Evolutionary conservation across 139 green algal species (phyloP).

Genomic region (Coelastrella sp.): DNA sequence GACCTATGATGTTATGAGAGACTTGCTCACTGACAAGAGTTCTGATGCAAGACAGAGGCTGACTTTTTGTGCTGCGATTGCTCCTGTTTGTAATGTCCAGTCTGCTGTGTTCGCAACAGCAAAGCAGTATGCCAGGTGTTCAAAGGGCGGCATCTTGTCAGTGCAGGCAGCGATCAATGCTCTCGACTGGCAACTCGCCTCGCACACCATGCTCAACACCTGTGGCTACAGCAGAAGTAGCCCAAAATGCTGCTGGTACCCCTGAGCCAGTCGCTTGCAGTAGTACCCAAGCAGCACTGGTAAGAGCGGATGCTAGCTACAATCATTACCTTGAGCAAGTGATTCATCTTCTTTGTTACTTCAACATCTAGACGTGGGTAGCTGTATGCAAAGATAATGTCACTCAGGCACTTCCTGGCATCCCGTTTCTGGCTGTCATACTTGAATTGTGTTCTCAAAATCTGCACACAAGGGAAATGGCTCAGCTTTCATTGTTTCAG

Average conservation of each 20-base stretch:
- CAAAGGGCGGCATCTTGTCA: neutral
- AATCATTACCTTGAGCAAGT: slow-evolving; percentile 93
- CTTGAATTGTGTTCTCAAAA: slow-evolving; percentile 99
- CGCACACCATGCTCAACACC: neutral
- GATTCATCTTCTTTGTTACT: slow-evolving; percentile 99
- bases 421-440: neutral
- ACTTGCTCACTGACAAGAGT: too few relatives aligned
- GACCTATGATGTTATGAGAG: too few relatives aligned
- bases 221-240: neutral
- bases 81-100: too few relatives aligned
- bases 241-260: neutral
- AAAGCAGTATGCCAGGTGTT: too few relatives aligned
- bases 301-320: too few relatives aligned
- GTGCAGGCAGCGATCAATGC: neutral
- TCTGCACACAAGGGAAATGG: slow-evolving; percentile 59
- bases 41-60: too few relatives aligned
- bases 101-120: too few relatives aligned
- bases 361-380: slow-evolving; percentile 98
- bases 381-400: slow-evolving; percentile 86
- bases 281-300: too few relatives aligned
- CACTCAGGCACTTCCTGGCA: slow-evolving; percentile 33
- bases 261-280: neutral
- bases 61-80: too few relatives aligned
- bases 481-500: too few relatives aligned
- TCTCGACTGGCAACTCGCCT: too few relatives aligned